Conservation (phyloP, 2,329 filamentous ascomycete genomes). For the Colletotrichum noveboracense region DNA sequence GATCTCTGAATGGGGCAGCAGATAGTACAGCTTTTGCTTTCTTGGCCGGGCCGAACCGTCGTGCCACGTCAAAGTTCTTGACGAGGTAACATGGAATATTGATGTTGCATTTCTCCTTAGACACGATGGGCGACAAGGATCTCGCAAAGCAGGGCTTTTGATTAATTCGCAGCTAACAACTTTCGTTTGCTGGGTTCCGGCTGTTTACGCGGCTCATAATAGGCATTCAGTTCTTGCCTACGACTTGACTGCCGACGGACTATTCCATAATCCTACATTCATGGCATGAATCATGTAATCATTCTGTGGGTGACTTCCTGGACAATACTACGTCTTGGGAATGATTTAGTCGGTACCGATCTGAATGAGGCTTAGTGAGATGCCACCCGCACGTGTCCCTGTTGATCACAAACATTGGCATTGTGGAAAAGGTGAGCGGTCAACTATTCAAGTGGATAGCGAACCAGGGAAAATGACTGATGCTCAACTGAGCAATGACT, state of each 20-base stretch:
- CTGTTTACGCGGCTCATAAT: neutral
- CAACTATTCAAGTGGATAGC: neutral
- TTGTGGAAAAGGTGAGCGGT: neutral
- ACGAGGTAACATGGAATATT: neutral
- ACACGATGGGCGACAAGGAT: neutral
- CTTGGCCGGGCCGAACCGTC: neutral
- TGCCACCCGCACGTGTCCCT: neutral
- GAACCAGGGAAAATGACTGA: neutral
- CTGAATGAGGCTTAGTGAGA: neutral
- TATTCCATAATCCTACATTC: neutral
- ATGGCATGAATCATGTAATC: neutral
- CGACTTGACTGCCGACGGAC: neutral
- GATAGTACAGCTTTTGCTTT: neutral
- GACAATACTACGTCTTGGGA: neutral
- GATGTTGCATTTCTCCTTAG: neutral
- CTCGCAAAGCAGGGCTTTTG: rapidly evolving
- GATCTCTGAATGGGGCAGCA: neutral
- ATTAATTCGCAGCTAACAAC: neutral
- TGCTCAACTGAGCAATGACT: neutral
- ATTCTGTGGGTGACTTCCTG: neutral
- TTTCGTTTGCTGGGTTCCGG: neutral
- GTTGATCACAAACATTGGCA: neutral
- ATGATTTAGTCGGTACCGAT: neutral
- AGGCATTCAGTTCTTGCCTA: neutral
- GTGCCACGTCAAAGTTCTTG: neutral